These are phyloP conservation scores for Asterophora lycoperdoides DNA, from an alignment of 768 basidiomycete species.

Conservation along the genomic window DNA sequence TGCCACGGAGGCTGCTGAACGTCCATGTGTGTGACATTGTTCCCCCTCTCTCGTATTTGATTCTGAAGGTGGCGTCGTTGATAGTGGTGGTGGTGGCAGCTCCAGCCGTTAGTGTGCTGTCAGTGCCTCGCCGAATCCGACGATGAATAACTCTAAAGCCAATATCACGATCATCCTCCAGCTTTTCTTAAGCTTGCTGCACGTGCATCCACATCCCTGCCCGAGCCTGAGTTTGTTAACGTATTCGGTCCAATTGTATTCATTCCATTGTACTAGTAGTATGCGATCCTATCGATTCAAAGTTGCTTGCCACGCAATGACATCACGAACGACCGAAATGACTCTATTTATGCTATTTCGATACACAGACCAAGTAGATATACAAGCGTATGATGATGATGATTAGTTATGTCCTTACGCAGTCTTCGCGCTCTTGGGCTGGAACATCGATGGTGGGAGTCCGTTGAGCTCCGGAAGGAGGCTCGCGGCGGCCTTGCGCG, in stretches of 20 bases:
- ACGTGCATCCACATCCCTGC: too few relatives aligned
- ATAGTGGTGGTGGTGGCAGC: conserved; percentile 85
- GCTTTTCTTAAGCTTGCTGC: background rate
- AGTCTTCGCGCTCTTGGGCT: conserved; percentile 38
- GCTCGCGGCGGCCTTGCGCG: conserved; percentile 67
- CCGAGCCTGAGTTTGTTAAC: too few relatives aligned
- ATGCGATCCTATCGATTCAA: too few relatives aligned
- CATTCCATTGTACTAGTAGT: too few relatives aligned
- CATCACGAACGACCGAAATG: conserved; percentile 1
- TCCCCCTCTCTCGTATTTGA: background rate
- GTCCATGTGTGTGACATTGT: conserved; percentile 52
- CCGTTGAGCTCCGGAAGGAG: conserved; percentile 83
- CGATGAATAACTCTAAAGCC: conserved; percentile 25
- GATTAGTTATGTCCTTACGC: background rate
- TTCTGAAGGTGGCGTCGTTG: background rate
- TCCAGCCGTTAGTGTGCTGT: conserved; percentile 63
- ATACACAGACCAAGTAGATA: conserved; percentile 1
- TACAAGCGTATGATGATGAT: background rate
- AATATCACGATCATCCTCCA: background rate
- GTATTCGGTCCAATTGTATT: too few relatives aligned
- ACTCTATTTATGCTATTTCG: background rate
- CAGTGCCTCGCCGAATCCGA: conserved; percentile 57
- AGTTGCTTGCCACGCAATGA: too few relatives aligned
- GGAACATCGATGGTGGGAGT: conserved; percentile 90
- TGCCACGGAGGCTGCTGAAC: conserved; percentile 70